Evolutionary conservation across 2,329 filamentous ascomycete species (phyloP).

Genomic region (Fusarium cicatricum): DNA sequence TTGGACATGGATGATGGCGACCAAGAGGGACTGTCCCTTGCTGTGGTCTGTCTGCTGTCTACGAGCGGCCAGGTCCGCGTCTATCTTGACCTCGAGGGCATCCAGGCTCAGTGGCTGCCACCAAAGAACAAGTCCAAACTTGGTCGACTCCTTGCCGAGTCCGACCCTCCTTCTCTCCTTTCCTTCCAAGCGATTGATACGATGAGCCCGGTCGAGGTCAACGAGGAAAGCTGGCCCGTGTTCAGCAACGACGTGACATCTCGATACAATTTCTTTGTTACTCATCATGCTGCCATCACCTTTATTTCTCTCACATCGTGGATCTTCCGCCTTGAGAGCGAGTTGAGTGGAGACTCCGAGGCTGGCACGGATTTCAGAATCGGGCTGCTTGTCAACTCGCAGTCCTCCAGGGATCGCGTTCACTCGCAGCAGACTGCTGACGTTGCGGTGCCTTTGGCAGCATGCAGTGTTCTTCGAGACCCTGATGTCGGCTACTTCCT

Average conservation of each 20-base stretch:
- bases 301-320: conserved; percentile 68
- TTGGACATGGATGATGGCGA: conserved; percentile 65
- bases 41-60: conserved; percentile 67
- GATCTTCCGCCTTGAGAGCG: conserved; percentile 70
- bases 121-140: conserved; percentile 61
- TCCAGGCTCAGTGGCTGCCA: conserved; percentile 73
- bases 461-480: conserved; percentile 63
- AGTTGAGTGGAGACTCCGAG: conserved; percentile 64
- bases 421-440: conserved; percentile 62
- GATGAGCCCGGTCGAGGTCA: conserved; percentile 62
- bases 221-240: conserved; percentile 67
- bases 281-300: conserved; percentile 67
- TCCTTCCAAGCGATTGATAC: conserved; percentile 71
- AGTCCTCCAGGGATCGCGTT: conserved; percentile 65
- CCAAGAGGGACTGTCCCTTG: conserved; percentile 66
- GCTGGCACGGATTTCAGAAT: conserved; percentile 69
- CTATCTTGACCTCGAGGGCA: conserved; percentile 67
- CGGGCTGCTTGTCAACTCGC: conserved; percentile 65
- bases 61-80: conserved; percentile 68
- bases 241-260: conserved; percentile 69
- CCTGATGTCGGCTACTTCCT: conserved; percentile 71
- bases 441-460: conserved; percentile 59
- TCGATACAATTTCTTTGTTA: conserved; percentile 70
- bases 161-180: conserved; percentile 59
- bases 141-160: conserved; percentile 49